Percentiles rank a stretch among this genome's conserved stretches.
These are phyloP conservation scores for Tuber melanosporum DNA, from an alignment of 495 filamentous ascomycete species.

Conservation along the genomic window DNA sequence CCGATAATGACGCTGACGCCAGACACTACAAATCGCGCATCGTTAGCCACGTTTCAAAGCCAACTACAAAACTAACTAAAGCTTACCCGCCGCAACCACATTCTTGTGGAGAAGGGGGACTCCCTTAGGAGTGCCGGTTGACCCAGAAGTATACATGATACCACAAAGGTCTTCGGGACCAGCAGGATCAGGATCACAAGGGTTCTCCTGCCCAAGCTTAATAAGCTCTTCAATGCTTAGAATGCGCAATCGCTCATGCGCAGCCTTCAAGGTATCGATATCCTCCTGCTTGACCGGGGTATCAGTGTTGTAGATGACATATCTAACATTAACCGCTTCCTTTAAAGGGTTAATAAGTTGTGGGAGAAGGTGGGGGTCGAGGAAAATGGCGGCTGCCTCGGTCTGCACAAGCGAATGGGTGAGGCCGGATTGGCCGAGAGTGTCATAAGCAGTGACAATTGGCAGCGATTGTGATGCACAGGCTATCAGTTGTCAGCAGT, in stretches of 20 bases:
- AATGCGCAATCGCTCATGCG: constrained; percentile 63
- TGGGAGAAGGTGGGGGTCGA: constrained; percentile 74
- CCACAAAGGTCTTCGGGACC: constrained; percentile 83
- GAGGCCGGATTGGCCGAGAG: constrained; percentile 86
- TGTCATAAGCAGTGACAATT: constrained; percentile 97
- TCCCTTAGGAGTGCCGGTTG: constrained; percentile 94
- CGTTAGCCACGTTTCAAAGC: not conserved
- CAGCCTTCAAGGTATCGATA: constrained; percentile 69
- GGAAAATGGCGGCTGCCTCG: constrained; percentile 77
- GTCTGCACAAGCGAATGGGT: constrained; percentile 88
- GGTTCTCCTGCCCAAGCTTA: constrained; percentile 76
- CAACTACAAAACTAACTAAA: not conserved
- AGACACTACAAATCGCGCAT: constrained; percentile 53
- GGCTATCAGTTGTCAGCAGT: constrained; percentile 42
- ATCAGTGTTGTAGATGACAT: constrained; percentile 84
- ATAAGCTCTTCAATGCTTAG: constrained; percentile 78
- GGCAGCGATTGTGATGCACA: constrained; percentile 83
- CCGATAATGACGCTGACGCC: constrained; percentile 83
- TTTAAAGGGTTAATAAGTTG: constrained; percentile 75
- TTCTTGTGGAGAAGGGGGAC: constrained; percentile 84
- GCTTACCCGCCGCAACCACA: constrained; percentile 78
- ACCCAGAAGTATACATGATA: constrained; percentile 99
- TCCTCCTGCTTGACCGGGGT: constrained; percentile 68
- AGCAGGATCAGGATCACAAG: constrained; percentile 72
- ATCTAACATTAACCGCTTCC: constrained; percentile 68